Percentiles rank a stretch among this genome's conserved stretches.
phyloP scores from a whole-genome alignment of 2,329 filamentous ascomycete species.

The Diplocarpon rosae region DNA sequence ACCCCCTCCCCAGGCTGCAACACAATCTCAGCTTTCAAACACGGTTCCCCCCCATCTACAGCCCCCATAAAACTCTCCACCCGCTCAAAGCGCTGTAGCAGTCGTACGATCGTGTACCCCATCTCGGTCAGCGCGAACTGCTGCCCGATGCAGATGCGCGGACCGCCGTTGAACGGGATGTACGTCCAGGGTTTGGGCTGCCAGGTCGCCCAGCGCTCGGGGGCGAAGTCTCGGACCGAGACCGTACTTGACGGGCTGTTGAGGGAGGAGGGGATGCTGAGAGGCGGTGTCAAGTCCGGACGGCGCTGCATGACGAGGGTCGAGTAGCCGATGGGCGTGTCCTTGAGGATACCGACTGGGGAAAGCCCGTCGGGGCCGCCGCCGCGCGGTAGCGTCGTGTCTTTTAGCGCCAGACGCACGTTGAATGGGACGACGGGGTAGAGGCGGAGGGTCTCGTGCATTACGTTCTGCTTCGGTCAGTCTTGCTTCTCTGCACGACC shows the following conservation, averaged over 20 bases:
- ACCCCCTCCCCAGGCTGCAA: conserved; percentile 49
- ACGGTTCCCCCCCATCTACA: conserved; percentile 43
- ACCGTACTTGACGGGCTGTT: conserved; percentile 22
- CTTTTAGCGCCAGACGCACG: conserved; percentile 56
- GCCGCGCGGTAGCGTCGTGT: conserved; percentile 65
- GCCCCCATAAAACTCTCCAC: conserved; percentile 46
- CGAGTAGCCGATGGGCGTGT: conserved; percentile 54
- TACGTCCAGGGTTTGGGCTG: conserved; percentile 59
- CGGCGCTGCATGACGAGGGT: conserved; percentile 65
- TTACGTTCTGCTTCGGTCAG: conserved; percentile 38
- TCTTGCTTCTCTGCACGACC: background rate
- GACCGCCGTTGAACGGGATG: conserved; percentile 65
- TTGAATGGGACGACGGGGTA: conserved; percentile 76
- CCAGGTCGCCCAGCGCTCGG: conserved; percentile 56
- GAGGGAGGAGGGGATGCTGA: conserved; percentile 37
- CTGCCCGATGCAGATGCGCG: conserved; percentile 66
- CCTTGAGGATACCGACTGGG: conserved; percentile 56
- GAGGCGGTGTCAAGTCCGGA: conserved; percentile 47
- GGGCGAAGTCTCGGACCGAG: conserved; percentile 42
- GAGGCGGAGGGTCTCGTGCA: conserved; percentile 68
- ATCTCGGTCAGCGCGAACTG: conserved; percentile 75
- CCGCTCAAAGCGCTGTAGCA: conserved; percentile 61
- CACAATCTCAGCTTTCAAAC: conserved; percentile 48
- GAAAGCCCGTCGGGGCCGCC: conserved; percentile 51
- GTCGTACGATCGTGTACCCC: conserved; percentile 56